Base-by-base conservation (phyloP, 1,284 basidiomycete species). In the Marasmius sp. region DNA sequence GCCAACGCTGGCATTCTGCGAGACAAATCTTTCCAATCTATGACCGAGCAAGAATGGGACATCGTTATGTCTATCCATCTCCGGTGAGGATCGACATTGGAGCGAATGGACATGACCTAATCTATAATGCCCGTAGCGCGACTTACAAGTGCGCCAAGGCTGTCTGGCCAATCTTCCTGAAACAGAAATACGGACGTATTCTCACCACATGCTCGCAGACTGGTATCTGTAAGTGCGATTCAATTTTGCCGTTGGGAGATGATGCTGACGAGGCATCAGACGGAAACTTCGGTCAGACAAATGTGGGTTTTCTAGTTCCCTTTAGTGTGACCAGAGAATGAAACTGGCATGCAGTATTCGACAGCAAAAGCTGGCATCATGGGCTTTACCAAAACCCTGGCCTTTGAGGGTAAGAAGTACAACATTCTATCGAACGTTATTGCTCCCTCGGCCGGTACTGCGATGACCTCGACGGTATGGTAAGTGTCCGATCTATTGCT, bases 141-240 rank as follows among this genome's bases (percentile, higher is more conserved):
- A 34, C 36, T 11, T 60, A 93, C 14, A 34, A 54, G 89, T 94
- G 92, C 70, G 91, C 88, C 61, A 94, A 97, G 74, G 97, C 97
- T 12, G 93, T 94, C 41, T 99, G 96, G 97, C 95, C 97, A 3
- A 83, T 95, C 71, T 98, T 99, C 85, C 90, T 93, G 76, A 92
- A 97, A 79, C 97, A 99, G 74, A 96, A 95, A 78, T 98, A 92
- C 73, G 97, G 97, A 38, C 89, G 97, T 61, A 97, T 99, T 71
- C 85, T 99, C 61, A 97, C 94, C 58, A 98, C 96, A 34, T 88
- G 90, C 62, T 98, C 96, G 6, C 89, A 92, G 73, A 94, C 96
- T 60, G 97, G 96, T 65, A 89, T 98, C 63, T 95, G 91, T 94
- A 69, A 72, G 91, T 81, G 10, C 12, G 45, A n/a, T 12, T 60